Evolutionary conservation across 192 early-diverging fungal species (phyloP), one percentile per base, ranked within the genome.

Genomic region (Umbelopsis vinacea): DNA sequence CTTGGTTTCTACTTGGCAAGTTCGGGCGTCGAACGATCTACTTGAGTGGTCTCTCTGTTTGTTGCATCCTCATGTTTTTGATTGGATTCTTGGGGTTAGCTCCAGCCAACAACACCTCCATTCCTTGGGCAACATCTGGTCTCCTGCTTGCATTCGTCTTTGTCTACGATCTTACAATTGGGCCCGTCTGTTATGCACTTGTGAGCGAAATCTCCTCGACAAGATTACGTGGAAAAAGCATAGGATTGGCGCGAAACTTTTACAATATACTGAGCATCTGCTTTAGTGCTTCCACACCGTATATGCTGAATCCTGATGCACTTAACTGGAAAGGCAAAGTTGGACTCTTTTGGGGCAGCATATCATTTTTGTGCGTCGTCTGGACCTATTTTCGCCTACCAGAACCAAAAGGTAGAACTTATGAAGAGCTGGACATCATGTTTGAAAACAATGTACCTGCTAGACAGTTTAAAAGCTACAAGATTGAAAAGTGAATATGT

Each of bases 371-470:
- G 0, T 63, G 29, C 29, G 29, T 63, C 6, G 0, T 38, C 11
- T 63, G 57, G 57, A 63, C 29, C 1, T 37, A 37, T 22, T 63
- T 63, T 22, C 57, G 57, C 57, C 57, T 63, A 19, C 57, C 57
- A 14, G 57, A 63, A 22, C 26, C 57, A 29, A 63, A 63, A 22
- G 57, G 57, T 38, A 29, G 57, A 29, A 63, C 57, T 5, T 63
- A 26, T 38, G 57, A 63, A 38, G 57, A 63, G 24, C 57, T 63
- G 26, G 57, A 63, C 22, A 29, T 63, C 11, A 29, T 63, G 57
- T 63, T 63, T 26, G 57, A 63, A 22, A 8, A 38, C 4, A 38
- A 38, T 22, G 23, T 63, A 6, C n/a, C n/a, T 2, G 57, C 57
- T 11, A 63, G 57, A 38, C 22, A 63, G 6, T 63, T 63, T 7